Percentiles rank a stretch among this genome's conserved stretches.
phyloP scores from a whole-genome alignment of 2,329 filamentous ascomycete species.

The Balansia obtecta region DNA sequence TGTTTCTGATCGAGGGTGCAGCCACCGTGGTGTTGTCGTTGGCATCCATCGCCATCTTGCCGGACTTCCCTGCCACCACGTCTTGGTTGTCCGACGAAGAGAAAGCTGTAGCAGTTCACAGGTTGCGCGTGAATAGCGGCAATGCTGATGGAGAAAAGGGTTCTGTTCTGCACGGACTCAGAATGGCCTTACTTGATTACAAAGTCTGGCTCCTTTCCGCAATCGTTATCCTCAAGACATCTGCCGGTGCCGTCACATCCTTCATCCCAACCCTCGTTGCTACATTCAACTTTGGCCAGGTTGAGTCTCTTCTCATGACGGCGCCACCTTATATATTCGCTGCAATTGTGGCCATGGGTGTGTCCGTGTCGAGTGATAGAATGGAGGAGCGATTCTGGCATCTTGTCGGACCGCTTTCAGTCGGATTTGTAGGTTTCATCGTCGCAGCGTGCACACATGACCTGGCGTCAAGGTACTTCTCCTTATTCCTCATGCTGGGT shows the following conservation, averaged over 20 bases:
- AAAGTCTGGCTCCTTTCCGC: slow-evolving; percentile 8
- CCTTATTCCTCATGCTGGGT: slow-evolving; percentile 6
- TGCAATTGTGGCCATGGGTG: slow-evolving; percentile 47
- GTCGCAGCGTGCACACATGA: slow-evolving; percentile 47
- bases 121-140: slow-evolving; percentile 6
- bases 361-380: slow-evolving; percentile 58
- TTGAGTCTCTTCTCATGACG: slow-evolving; percentile 43
- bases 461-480: slow-evolving; percentile 3
- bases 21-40: slow-evolving; percentile 17
- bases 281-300: slow-evolving; percentile 25
- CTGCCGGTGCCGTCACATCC: slow-evolving; percentile 6
- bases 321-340: slow-evolving; percentile 53
- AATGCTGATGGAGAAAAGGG: slow-evolving; percentile 9
- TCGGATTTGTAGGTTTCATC: slow-evolving; percentile 54
- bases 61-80: slow-evolving; percentile 27
- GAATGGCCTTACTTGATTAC: slow-evolving; percentile 17
- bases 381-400: slow-evolving; percentile 62
- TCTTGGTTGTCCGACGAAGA: slow-evolving; percentile 20
- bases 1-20: slow-evolving; percentile 20
- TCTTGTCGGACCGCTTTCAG: slow-evolving; percentile 46
- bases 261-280: slow-evolving; percentile 7
- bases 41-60: slow-evolving; percentile 11
- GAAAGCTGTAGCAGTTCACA: slow-evolving; percentile 7
- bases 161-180: slow-evolving; percentile 12
- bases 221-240: slow-evolving; percentile 9